Evolutionary conservation across 257 asterid species (phyloP).

Genomic region (Mentha longifolia): DNA sequence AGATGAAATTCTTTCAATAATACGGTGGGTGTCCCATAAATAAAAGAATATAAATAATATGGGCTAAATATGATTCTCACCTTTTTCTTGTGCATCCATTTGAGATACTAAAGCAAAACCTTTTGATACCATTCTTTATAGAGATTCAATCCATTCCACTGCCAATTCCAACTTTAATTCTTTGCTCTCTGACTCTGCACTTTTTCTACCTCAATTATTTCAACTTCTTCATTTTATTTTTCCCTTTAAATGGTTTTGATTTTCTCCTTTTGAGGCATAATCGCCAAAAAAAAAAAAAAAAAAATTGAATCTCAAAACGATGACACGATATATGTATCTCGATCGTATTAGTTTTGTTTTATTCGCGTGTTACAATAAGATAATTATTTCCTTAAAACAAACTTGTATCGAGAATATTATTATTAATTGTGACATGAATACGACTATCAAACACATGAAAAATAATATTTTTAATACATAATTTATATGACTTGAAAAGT

Average conservation of each 20-base stretch:
- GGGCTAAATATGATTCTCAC: slow-evolving; percentile 28
- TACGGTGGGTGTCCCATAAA: slow-evolving; percentile 30
- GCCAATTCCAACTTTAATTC: slow-evolving; percentile 26
- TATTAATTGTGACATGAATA: too few species aligned
- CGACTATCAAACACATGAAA: too few species aligned
- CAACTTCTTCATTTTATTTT: slow-evolving; percentile 30
- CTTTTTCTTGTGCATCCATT: slow-evolving; percentile 34
- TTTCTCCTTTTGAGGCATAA: not conserved
- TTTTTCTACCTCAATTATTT: slow-evolving; percentile 50
- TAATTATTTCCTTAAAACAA: too few species aligned
- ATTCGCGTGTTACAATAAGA: not conserved
- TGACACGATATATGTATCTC: not conserved
- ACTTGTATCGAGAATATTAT: too few species aligned
- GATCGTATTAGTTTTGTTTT: not conserved
- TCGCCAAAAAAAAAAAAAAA: too few species aligned
- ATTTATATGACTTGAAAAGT: slow-evolving; percentile 1
- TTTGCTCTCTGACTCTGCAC: slow-evolving; percentile 36
- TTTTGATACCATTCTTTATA: slow-evolving; percentile 23
- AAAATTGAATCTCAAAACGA: not conserved
- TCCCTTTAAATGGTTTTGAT: not conserved
- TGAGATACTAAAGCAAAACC: slow-evolving; percentile 48
- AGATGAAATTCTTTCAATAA: not conserved
- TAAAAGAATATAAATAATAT: slow-evolving; percentile 38
- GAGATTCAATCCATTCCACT: slow-evolving; percentile 26
- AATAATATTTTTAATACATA: not conserved